A percentile compares a stretch with the other conserved stretches of the same genome.
phyloP scores from a whole-genome alignment of 1,284 basidiomycete genomes.

The Fomitiporia mediterranea region DNA sequence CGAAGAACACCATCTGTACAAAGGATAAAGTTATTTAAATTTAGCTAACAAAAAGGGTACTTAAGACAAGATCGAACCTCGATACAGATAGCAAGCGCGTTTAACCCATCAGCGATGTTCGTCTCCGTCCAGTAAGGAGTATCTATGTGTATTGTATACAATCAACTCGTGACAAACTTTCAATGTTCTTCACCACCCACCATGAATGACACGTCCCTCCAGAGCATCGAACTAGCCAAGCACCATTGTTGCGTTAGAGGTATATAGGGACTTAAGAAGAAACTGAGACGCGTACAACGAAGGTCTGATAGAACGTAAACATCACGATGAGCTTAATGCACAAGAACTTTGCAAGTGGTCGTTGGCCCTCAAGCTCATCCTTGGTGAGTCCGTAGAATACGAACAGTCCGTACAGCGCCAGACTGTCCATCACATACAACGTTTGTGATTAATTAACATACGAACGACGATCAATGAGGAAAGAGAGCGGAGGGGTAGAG shows the following conservation, averaged over 20 bases:
- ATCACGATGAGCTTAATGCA: conserved; percentile 83
- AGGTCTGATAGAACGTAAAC: conserved; percentile 78
- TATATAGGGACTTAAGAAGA: background rate
- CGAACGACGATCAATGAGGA: background rate
- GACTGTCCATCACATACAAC: conserved; percentile 33
- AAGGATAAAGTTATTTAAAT: background rate
- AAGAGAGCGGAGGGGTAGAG: background rate
- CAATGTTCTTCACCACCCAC: conserved; percentile 29
- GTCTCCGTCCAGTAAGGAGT: conserved; percentile 76
- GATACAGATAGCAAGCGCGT: conserved; percentile 75
- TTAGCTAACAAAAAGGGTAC: background rate
- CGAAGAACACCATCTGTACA: conserved; percentile 75
- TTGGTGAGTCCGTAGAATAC: conserved; percentile 79
- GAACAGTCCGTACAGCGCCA: conserved; percentile 76
- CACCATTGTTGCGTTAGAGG: too few species aligned
- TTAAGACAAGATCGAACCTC: conserved; percentile 65
- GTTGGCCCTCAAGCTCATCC: conserved; percentile 68
- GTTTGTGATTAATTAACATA: background rate
- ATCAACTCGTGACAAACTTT: background rate
- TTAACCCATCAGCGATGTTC: conserved; percentile 78
- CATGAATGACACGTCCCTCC: conserved; percentile 57
- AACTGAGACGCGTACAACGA: conserved; percentile 47
- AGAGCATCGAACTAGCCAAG: conserved; percentile 49
- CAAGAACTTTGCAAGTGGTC: conserved; percentile 79
- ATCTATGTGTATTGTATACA: conserved; percentile 32